Base-by-base conservation (phyloP, 768 basidiomycete genomes). In the Suillus brevipes region DNA sequence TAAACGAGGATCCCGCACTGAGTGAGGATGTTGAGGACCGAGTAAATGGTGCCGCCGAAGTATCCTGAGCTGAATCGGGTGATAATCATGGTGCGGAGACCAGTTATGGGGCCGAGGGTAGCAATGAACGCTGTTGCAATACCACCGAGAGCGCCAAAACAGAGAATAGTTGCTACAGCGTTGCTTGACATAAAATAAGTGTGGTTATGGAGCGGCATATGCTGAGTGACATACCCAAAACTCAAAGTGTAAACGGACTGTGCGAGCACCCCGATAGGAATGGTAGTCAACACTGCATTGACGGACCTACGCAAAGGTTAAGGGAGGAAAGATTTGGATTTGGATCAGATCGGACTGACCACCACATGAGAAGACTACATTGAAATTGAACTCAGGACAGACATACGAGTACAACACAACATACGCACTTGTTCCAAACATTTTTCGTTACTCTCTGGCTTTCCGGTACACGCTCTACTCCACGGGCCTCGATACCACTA, bases 51-150 rank as follows among this genome's bases (percentile, higher is more conserved):
- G 5, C 83, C 79, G 12, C 85, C 85, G 8, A 82, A 62, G 64
- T 82, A 85, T 2, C 85, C 85, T 3, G 79, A 80, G 65, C 79
- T 81, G 65, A 78, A 85, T 2, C 84, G 77, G 6, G 79, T 73
- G 60, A 83, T 84, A 43, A 85, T 74, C 84, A 87, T 87, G 0
- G 84, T 85, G 8, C 85, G 78, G 36, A 87, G 73, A 14, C 85
- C 85, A 3, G 84, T 86, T 67, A 73, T 71, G 0, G 86, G 85
- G 2, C 85, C 86, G 6, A 87, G 74, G 7, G 80, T 84, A 18
- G 85, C 83, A 38, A 86, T 82, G 67, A 85, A 85, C 3, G 83
- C 82, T 0, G 82, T 80, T 14, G 75, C 73, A 6, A 77, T 63
- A 6, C 75, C 75, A 4, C 82, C 84, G 23, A 85, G 73, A n/a